phyloP scores from a whole-genome alignment of 352 stramenopile genomes.

The Phytopythium kandeliae region DNA sequence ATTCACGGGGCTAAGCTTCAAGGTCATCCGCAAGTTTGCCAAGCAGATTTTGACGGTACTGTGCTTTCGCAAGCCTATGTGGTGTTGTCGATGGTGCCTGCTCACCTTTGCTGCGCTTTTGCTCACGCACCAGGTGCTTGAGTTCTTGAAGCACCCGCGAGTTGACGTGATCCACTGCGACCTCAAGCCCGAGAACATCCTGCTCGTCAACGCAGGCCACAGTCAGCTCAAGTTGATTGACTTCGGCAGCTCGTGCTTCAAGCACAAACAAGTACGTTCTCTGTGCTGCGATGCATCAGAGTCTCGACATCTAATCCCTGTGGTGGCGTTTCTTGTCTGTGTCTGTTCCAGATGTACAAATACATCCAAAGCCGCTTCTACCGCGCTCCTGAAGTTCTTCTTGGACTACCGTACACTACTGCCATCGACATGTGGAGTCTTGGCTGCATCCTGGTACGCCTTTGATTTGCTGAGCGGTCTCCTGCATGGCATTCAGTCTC shows the following conservation, averaged over 20 bases:
- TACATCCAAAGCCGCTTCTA: constrained; percentile 99
- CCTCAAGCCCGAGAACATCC: constrained; percentile 99
- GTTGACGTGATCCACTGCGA: constrained; percentile 99
- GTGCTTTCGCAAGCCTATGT: not conserved
- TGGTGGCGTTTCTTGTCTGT: not conserved
- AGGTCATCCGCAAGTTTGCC: constrained; percentile 94
- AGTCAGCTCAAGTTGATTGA: constrained; percentile 99
- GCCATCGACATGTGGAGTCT: constrained; percentile 90
- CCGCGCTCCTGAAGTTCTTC: constrained; percentile 84
- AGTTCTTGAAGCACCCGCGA: constrained; percentile 84
- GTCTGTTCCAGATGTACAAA: constrained; percentile 84
- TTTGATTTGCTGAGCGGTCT: not conserved
- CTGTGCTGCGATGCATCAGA: too few relatives aligned
- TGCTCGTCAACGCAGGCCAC: constrained; percentile 91
- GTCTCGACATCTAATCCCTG: too few relatives aligned
- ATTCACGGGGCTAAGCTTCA: constrained; percentile 90
- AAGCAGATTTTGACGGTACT: constrained; percentile 91
- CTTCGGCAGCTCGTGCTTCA: constrained; percentile 97
- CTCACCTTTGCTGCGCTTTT: constrained; percentile 6
- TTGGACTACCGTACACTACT: constrained; percentile 76
- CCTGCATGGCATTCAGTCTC: not conserved
- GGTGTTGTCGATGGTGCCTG: not conserved
- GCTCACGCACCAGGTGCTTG: constrained; percentile 34
- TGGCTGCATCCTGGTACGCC: constrained; percentile 69
- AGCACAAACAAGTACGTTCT: constrained; percentile 81